A percentile compares a stretch with the other conserved stretches of the same genome.
These are phyloP conservation scores for Erigeron philadelphicus DNA, from an alignment of 140 eudicot genomes.

Conservation along the genomic window DNA sequence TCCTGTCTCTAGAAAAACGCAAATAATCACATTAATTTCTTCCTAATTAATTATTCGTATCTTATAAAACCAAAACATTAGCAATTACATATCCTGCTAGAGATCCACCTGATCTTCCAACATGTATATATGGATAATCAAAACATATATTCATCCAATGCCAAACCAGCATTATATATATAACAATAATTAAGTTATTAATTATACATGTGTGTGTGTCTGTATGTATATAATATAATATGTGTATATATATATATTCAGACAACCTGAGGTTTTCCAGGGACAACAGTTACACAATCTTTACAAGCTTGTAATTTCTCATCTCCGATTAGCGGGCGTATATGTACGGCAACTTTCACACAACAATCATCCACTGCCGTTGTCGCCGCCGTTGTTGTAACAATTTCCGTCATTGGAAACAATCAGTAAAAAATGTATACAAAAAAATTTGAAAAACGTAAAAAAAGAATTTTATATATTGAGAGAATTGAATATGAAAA, in stretches of 20 bases:
- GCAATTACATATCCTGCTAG: too few species aligned
- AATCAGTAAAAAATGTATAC: background rate
- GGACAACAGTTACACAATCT: constrained; percentile 80
- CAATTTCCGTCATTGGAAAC: constrained; percentile 43
- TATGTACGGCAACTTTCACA: constrained; percentile 91
- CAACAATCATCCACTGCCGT: constrained; percentile 64
- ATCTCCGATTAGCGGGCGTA: constrained; percentile 88
- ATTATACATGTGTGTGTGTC: too few species aligned
- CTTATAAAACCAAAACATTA: too few species aligned
- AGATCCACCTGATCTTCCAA: too few species aligned
- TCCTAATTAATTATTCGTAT: too few species aligned
- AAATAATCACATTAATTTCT: too few species aligned
- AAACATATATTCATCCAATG: too few species aligned
- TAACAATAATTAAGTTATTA: too few species aligned
- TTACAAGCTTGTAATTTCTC: constrained; percentile 82
- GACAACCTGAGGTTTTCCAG: constrained; percentile 82
- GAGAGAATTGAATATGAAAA: background rate
- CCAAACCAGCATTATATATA: too few species aligned
- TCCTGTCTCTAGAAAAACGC: too few species aligned
- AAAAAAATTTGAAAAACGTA: background rate
- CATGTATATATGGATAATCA: too few species aligned
- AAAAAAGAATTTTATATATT: background rate
- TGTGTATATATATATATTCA: constrained; percentile 1
- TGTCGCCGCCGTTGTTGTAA: constrained; percentile 19
- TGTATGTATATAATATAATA: too few species aligned